These are phyloP conservation scores for Paratinospora sagittata DNA, from an alignment of 164 flowering plant species.

Conservation along the genomic window DNA sequence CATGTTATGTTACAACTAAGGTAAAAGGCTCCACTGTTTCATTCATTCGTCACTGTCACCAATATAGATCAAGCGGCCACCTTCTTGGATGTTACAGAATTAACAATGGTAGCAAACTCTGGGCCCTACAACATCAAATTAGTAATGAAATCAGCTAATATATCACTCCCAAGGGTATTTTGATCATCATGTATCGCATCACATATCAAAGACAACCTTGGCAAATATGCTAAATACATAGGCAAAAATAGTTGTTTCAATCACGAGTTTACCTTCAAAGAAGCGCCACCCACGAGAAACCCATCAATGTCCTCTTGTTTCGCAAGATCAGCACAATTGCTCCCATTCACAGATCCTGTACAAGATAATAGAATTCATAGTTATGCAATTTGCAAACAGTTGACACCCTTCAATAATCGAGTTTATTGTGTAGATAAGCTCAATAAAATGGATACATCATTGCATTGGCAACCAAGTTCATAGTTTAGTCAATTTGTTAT, in stretches of 20 bases:
- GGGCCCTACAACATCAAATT: conserved; percentile 56
- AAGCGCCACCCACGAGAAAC: conserved; percentile 98
- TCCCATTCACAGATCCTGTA: conserved; percentile 88
- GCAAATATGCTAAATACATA: background rate
- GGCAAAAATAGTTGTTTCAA: background rate
- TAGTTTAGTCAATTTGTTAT: background rate
- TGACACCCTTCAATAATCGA: background rate
- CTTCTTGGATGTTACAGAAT: conserved; percentile 90
- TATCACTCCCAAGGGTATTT: background rate
- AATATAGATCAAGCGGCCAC: conserved; percentile 56
- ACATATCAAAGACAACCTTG: no score
- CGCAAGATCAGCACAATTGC: conserved; percentile 90
- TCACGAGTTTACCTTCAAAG: conserved; percentile 66
- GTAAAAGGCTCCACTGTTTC: background rate
- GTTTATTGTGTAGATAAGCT: conserved; percentile 1
- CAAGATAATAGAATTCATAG: background rate
- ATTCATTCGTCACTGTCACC: conserved; percentile 13
- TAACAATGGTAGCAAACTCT: conserved; percentile 82
- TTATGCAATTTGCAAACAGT: background rate
- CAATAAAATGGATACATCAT: background rate
- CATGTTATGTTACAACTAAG: conserved; percentile 6
- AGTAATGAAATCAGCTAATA: background rate
- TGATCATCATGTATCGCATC: background rate
- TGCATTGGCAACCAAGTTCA: background rate
- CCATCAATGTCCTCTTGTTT: conserved; percentile 96